These are phyloP conservation scores for Suillus lakei DNA, from an alignment of 768 basidiomycete species.

Conservation along the genomic window DNA sequence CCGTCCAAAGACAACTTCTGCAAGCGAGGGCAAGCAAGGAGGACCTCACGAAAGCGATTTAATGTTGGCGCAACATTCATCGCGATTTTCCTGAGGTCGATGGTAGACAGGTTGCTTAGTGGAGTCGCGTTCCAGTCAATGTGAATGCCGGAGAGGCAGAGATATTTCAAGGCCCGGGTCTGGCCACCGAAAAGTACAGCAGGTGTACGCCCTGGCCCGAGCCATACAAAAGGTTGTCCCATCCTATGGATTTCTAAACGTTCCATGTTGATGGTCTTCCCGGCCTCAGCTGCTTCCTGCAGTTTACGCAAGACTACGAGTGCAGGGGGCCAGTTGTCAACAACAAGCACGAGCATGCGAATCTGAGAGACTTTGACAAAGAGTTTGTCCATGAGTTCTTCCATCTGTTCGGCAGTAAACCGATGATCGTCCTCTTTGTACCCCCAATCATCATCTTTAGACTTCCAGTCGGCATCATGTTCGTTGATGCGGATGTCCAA, in stretches of 20 bases:
- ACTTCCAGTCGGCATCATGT: conserved; percentile 24
- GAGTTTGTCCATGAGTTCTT: conserved; percentile 52
- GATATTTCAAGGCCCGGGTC: conserved; percentile 50
- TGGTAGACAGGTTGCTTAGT: conserved; percentile 57
- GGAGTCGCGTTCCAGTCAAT: conserved; percentile 59
- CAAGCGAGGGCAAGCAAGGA: conserved; percentile 52
- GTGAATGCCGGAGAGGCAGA: conserved; percentile 63
- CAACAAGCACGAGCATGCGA: conserved; percentile 60
- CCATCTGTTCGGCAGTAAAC: conserved; percentile 50
- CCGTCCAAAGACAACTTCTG: conserved; percentile 63
- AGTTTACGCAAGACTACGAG: conserved; percentile 57
- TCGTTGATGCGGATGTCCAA: conserved; percentile 70
- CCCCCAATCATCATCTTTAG: conserved; percentile 21
- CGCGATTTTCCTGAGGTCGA: conserved; percentile 69
- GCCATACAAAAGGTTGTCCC: conserved; percentile 50
- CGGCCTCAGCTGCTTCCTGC: conserved; percentile 36
- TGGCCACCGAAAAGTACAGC: conserved; percentile 56
- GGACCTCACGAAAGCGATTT: conserved; percentile 55
- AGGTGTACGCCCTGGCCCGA: conserved; percentile 43
- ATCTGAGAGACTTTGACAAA: conserved; percentile 60
- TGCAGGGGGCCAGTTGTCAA: conserved; percentile 59
- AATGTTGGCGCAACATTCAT: conserved; percentile 55
- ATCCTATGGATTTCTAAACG: conserved; percentile 69
- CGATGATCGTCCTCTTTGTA: conserved; percentile 28
- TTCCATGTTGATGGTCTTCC: conserved; percentile 51